These are phyloP conservation scores for Leccinum cinnamomeum DNA, from an alignment of 1,284 basidiomycete species.

Conservation along the genomic window DNA sequence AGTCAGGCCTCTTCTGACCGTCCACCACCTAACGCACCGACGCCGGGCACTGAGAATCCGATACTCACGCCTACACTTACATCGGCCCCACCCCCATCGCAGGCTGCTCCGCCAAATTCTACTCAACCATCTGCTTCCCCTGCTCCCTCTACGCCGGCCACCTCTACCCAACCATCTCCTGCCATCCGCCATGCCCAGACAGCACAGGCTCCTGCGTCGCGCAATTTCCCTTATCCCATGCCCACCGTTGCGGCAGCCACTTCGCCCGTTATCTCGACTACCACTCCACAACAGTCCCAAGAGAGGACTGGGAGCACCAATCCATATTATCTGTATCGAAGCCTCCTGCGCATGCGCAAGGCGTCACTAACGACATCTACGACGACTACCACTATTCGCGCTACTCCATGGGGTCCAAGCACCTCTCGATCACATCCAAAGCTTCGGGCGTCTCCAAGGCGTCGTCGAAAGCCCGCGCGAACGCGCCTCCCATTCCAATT, in stretches of 20 bases:
- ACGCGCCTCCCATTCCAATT: conserved; percentile 27
- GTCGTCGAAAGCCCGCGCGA: conserved; percentile 25
- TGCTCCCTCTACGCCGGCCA: conserved; percentile 32
- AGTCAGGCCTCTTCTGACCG: conserved; percentile 34
- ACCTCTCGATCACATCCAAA: conserved; percentile 24
- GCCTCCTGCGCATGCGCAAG: conserved; percentile 34
- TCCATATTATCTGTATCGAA: conserved; percentile 38
- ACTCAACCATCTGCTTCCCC: conserved; percentile 32
- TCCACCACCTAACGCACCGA: conserved; percentile 28
- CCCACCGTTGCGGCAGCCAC: conserved; percentile 43
- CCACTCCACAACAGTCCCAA: conserved; percentile 26
- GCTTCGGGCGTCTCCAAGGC: conserved; percentile 28
- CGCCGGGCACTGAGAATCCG: conserved; percentile 26
- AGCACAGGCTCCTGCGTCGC: conserved; percentile 30
- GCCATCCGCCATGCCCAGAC: conserved; percentile 36
- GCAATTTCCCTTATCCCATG: conserved; percentile 47
- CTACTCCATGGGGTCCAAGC: conserved; percentile 50
- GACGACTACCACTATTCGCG: conserved; percentile 74
- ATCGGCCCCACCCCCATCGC: conserved; percentile 22
- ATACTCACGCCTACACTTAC: conserved; percentile 20
- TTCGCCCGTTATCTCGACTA: conserved; percentile 38
- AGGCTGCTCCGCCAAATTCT: conserved; percentile 22
- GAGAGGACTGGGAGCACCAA: conserved; percentile 33
- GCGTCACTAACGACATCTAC: conserved; percentile 59
- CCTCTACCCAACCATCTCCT: conserved; percentile 33